Evolutionary conservation across 2,329 filamentous ascomycete genomes (phyloP).

Genomic region (Fusarium drepaniforme): DNA sequence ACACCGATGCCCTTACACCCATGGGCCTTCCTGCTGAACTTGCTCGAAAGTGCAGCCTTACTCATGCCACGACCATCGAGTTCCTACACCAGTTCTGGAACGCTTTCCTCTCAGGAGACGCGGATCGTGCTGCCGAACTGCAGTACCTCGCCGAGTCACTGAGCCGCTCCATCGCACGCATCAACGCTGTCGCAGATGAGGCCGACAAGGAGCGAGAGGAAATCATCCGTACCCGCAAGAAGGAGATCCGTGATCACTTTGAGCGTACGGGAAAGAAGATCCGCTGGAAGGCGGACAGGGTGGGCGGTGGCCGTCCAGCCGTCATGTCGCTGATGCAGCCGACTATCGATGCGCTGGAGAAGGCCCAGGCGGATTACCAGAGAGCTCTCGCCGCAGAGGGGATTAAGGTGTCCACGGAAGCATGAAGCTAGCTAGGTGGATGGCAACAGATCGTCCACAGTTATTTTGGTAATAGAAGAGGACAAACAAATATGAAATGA

Average conservation of each 20-base stretch:
- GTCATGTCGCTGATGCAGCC: slow-evolving; percentile 83
- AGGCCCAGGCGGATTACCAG: slow-evolving; percentile 78
- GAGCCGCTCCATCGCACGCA: slow-evolving; percentile 79
- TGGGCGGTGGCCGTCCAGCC: slow-evolving; percentile 81
- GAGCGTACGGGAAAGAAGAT: slow-evolving; percentile 80
- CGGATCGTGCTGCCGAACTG: slow-evolving; percentile 83
- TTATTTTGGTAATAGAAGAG: neutral
- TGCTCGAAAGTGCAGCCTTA: slow-evolving; percentile 71
- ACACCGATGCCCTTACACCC: slow-evolving; percentile 60
- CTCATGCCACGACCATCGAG: slow-evolving; percentile 93
- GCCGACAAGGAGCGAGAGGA: slow-evolving; percentile 81
- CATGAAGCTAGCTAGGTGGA: slow-evolving; percentile 5
- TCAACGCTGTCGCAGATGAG: slow-evolving; percentile 82
- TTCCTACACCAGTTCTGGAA: slow-evolving; percentile 99
- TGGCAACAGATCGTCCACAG: neutral
- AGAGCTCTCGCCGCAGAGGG: slow-evolving; percentile 76
- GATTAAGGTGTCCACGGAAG: slow-evolving; percentile 61
- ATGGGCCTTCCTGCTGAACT: slow-evolving; percentile 69
- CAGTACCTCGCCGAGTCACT: slow-evolving; percentile 87
- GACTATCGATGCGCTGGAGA: slow-evolving; percentile 76
- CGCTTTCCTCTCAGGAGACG: slow-evolving; percentile 89
- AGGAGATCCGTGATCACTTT: slow-evolving; percentile 77
- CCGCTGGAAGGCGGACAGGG: slow-evolving; percentile 73
- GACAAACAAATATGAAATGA: neutral
- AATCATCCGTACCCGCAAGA: slow-evolving; percentile 75